Conservation (phyloP, 2,329 filamentous ascomycete genomes). For the Sarocladiaceae sp. region DNA sequence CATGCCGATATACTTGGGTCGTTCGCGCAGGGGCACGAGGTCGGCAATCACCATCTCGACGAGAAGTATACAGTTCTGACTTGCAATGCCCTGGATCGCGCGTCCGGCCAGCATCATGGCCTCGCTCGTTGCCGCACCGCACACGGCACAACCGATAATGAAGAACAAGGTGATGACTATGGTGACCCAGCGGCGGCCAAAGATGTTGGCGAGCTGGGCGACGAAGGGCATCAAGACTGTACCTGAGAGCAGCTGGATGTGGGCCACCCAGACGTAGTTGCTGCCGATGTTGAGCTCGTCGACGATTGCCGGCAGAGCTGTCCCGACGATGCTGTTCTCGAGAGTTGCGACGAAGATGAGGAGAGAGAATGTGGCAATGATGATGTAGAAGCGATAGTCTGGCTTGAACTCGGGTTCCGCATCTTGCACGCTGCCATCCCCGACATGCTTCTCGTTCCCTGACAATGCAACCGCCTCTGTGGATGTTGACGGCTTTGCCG, state of each 20-base stretch:
- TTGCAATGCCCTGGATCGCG: constrained; percentile 41
- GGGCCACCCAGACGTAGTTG: constrained; percentile 20
- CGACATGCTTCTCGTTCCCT: neutral
- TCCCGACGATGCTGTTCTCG: constrained; percentile 22
- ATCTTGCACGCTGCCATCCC: neutral
- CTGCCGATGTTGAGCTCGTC: constrained; percentile 14
- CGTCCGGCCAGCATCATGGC: constrained; percentile 21
- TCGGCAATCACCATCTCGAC: constrained; percentile 32
- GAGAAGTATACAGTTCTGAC: constrained; percentile 27
- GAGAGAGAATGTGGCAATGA: constrained; percentile 11
- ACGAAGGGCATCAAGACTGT: constrained; percentile 38
- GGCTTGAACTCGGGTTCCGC: neutral
- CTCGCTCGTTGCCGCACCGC: constrained; percentile 10
- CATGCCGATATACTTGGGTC: constrained; percentile 33
- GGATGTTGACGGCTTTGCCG: no score
- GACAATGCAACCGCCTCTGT: neutral
- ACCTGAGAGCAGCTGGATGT: constrained; percentile 13
- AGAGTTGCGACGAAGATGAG: constrained; percentile 19
- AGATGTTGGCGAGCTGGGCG: constrained; percentile 42
- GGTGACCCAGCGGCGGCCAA: constrained; percentile 37
- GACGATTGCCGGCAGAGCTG: constrained; percentile 22
- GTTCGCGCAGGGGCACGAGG: constrained; percentile 40
- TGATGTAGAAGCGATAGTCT: constrained; percentile 15
- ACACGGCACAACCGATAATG: constrained; percentile 18
- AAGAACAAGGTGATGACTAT: constrained; percentile 21